Conservation (phyloP, 306 rosid species). For the Gleditsia sinensis region DNA sequence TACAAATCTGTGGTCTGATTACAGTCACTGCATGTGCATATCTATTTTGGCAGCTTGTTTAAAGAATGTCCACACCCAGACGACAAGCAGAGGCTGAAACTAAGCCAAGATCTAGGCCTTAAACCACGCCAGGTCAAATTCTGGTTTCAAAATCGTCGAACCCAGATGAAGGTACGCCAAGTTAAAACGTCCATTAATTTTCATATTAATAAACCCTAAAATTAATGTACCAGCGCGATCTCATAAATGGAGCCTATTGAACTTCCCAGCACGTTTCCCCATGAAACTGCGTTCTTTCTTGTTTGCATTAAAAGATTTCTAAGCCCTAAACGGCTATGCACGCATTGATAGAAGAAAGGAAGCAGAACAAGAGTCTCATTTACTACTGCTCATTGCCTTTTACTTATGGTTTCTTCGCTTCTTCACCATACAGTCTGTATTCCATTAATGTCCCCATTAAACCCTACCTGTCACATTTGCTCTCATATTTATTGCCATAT, state of each 20-base stretch:
- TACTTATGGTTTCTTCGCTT: conserved; percentile 16
- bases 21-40: background rate
- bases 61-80: conserved; percentile 99
- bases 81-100: conserved; percentile 85
- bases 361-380: conserved; percentile 23
- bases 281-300: conserved; percentile 53
- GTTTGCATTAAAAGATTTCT: conserved; percentile 30
- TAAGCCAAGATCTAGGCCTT: conserved; percentile 79
- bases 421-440: conserved; percentile 61
- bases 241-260: conserved; percentile 27
- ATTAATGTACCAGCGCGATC: background rate
- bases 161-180: conserved; percentile 79
- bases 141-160: conserved; percentile 98
- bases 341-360: background rate
- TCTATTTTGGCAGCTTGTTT: conserved; percentile 58
- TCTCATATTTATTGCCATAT: conserved; percentile 58
- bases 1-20: too few species aligned
- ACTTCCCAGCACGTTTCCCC: conserved; percentile 51
- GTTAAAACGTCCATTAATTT: conserved; percentile 19
- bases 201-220: conserved; percentile 47
- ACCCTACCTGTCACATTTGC: conserved; percentile 70
- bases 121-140: conserved; percentile 97
- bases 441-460: conserved; percentile 72
- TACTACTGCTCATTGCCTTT: background rate
- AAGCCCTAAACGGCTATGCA: conserved; percentile 43